Conservation (phyloP, 177 flowering plant genomes). For the Vitis hybrid region DNA sequence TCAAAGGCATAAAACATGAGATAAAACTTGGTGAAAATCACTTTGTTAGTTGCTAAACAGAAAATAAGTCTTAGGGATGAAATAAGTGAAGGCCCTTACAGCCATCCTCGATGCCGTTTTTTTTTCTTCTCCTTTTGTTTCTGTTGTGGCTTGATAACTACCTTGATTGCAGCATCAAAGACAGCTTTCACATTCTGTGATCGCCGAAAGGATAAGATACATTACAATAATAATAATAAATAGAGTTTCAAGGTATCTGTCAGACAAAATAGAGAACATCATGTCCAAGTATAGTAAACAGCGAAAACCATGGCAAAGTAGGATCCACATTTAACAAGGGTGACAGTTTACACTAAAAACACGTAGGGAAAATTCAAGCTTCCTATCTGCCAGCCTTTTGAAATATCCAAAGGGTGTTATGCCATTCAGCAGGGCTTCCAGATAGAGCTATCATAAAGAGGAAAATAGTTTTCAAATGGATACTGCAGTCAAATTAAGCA, state of each 20-base stretch:
- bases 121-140: conserved; percentile 84
- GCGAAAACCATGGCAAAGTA: not conserved
- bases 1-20: too few relatives aligned
- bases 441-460: not conserved
- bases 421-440: not conserved
- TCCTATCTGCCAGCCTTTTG: not conserved
- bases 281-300: not conserved
- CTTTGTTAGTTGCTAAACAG: not conserved
- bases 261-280: not conserved
- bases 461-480: not conserved
- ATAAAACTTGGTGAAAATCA: too few relatives aligned
- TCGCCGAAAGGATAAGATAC: conserved; percentile 5
- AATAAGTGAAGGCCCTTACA: conserved; percentile 47
- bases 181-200: conserved; percentile 92
- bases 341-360: too few relatives aligned
- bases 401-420: not conserved
- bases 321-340: too few relatives aligned
- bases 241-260: not conserved
- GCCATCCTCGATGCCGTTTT: conserved; percentile 63
- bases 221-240: not conserved
- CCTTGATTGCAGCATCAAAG: conserved; percentile 93
- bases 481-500: not conserved
- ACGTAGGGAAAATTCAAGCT: not conserved
- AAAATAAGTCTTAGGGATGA: not conserved
- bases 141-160: conserved; percentile 88